Percentiles rank a stretch among this genome's conserved stretches.
phyloP scores from a whole-genome alignment of 192 early-diverging fungal species.

The Coemansia sp. region DNA sequence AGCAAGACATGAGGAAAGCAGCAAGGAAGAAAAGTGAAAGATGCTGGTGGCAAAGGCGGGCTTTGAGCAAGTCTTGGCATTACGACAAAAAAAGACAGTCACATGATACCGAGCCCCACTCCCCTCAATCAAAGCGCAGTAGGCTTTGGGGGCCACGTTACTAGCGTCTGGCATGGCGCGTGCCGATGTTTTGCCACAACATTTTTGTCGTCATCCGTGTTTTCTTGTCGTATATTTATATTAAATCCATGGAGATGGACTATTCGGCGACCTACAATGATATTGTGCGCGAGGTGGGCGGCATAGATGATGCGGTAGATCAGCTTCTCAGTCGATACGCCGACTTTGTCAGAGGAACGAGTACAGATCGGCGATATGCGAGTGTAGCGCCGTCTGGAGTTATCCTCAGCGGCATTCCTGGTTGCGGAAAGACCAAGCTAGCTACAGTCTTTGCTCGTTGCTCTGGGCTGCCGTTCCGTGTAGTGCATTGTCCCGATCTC shows the following conservation, averaged over 20 bases:
- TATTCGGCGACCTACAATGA: slow-evolving; percentile 7
- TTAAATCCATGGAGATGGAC: background rate
- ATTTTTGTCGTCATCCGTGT: background rate
- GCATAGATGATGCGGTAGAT: slow-evolving; percentile 42
- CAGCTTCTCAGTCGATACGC: slow-evolving; percentile 25
- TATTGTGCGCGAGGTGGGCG: slow-evolving; percentile 26
- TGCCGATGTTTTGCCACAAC: background rate
- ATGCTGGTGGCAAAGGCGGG: background rate
- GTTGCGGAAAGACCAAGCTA: slow-evolving; percentile 47
- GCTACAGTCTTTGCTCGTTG: slow-evolving; percentile 31
- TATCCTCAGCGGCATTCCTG: slow-evolving; percentile 49
- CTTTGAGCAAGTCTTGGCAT: slow-evolving; percentile 28
- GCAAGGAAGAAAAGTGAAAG: background rate
- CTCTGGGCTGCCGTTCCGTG: slow-evolving; percentile 19
- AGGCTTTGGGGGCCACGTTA: background rate
- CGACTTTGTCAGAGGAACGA: slow-evolving; percentile 12
- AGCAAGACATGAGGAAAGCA: background rate
- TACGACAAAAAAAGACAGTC: background rate
- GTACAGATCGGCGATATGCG: background rate
- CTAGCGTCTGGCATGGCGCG: background rate
- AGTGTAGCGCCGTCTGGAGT: slow-evolving; percentile 24
- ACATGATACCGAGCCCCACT: background rate
- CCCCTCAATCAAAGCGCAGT: slow-evolving; percentile 10
- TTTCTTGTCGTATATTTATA: background rate
- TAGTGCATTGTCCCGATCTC: slow-evolving; percentile 48